Conservation (phyloP, 768 basidiomycete species). For the Lyophyllum semitale region DNA sequence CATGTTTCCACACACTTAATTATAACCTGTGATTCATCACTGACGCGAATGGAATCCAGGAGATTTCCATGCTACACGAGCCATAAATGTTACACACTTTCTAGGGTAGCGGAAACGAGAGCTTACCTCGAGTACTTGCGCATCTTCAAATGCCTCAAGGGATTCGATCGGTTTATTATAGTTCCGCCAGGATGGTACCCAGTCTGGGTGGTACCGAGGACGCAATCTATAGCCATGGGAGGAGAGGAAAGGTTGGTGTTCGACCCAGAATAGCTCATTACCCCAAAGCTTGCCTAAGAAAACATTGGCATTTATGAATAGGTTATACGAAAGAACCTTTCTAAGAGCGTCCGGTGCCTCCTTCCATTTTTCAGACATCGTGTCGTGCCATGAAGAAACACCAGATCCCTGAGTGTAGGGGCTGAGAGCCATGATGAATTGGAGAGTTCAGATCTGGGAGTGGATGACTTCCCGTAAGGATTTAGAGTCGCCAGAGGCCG, state of each 20-base stretch:
- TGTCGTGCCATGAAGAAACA: too few relatives aligned
- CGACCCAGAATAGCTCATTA: background rate
- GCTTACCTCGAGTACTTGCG: background rate
- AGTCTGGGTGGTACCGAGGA: background rate
- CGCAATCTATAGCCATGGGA: constrained; percentile 1
- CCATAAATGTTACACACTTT: background rate
- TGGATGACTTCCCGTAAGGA: too few relatives aligned
- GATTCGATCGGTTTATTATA: background rate
- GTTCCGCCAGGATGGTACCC: background rate
- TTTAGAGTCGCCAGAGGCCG: too few relatives aligned
- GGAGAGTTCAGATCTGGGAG: too few relatives aligned
- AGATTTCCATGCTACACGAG: background rate
- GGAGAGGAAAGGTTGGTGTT: background rate
- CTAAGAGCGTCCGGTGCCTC: too few relatives aligned
- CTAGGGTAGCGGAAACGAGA: background rate
- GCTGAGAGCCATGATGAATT: too few relatives aligned
- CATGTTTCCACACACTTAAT: constrained; percentile 13
- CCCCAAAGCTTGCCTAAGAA: too few relatives aligned
- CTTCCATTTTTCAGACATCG: too few relatives aligned
- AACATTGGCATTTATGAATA: too few relatives aligned
- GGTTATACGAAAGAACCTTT: too few relatives aligned
- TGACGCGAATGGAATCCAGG: constrained; percentile 18
- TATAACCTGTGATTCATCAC: constrained; percentile 19
- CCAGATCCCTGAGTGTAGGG: too few relatives aligned
- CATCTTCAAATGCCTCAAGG: background rate